A percentile compares a stretch with the other conserved stretches of the same genome.
These are phyloP conservation scores for Nakaseomyces uthaithaninus DNA, from an alignment of 1,139 yeast genomes.

Conservation along the genomic window DNA sequence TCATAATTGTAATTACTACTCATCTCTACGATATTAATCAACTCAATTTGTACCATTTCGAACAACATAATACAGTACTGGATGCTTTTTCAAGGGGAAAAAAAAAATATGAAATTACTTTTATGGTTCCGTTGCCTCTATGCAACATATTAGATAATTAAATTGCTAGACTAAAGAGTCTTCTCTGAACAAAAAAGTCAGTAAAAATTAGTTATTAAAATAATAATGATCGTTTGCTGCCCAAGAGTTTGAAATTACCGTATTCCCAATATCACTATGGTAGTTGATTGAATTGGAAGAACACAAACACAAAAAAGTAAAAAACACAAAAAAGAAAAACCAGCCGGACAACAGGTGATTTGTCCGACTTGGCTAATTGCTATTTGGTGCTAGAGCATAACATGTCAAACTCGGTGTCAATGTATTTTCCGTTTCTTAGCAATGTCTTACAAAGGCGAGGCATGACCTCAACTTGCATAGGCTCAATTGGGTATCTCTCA, in stretches of 20 bases:
- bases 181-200: not conserved
- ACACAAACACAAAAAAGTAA: slow-evolving; percentile 4
- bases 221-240: not conserved
- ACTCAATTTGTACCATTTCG: no score
- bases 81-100: slow-evolving; percentile 3
- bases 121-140: not conserved
- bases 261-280: not conserved
- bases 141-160: slow-evolving; percentile 5
- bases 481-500: slow-evolving; percentile 68
- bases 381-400: slow-evolving; percentile 14
- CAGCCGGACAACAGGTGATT: slow-evolving; percentile 3
- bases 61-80: no score
- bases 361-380: slow-evolving; percentile 5
- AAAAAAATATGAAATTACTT: slow-evolving; percentile 2
- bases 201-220: slow-evolving; percentile 3
- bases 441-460: slow-evolving; percentile 40
- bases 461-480: slow-evolving; percentile 75
- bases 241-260: not conserved
- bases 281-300: slow-evolving; percentile 3
- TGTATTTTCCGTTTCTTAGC: slow-evolving; percentile 34
- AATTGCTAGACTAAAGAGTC: not conserved
- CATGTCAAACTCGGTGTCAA: slow-evolving; percentile 30
- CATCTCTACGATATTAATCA: no score
- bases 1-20: no score
- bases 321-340: slow-evolving; percentile 7